Evolutionary conservation across 2,329 filamentous ascomycete genomes (phyloP), one percentile per base, ranked within the genome.

Genomic region (Fusarium dimerum): DNA sequence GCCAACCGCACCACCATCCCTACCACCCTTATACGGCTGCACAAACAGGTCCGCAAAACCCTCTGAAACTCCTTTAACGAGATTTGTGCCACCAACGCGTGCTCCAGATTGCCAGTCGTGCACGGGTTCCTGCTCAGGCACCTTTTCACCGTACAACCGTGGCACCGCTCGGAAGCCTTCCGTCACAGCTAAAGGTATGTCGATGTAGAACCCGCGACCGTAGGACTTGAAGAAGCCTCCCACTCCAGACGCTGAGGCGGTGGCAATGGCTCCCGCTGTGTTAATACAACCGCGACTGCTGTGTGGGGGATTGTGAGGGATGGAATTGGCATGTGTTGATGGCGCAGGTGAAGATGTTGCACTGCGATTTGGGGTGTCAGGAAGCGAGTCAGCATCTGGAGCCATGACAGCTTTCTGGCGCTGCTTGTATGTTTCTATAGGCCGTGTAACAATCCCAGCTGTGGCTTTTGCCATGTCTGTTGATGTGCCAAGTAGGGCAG

Each of bases 381-480:
- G 2, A 2, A 47, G 34, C 0, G 51, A 29, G 6, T 32, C 20
- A 26, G 18, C 5, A n/a, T 54, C 12, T 1, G 6, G 18, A 17
- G 46, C 0, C 8, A 39, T 1, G 42, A 42, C 5, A 38, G 48
- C 29, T 18, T 43, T 56, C 16, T 46, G 36, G 15, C 55, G 47
- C 18, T 54, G 48, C 15, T 56, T 50, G 34, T 58, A 58, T 20
- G 40, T 47, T 26, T 61, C 61, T 0, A 61, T 54, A 0, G 57
- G 60, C 11, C 49, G 61, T 2, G 50, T 40, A 5, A 62, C 16
- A 8, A 56, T 59, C 1, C 54, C 55, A 2, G 59, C 39, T 0
- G 59, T 47, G 4, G 61, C 59, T 0, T 41, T 57, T 0, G 48
- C 48, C 54, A 64, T 45, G 0, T 56, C 57, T 0, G 50, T 20